Base-by-base conservation (phyloP, 192 early-diverging fungal genomes). In the Podila horticola region DNA sequence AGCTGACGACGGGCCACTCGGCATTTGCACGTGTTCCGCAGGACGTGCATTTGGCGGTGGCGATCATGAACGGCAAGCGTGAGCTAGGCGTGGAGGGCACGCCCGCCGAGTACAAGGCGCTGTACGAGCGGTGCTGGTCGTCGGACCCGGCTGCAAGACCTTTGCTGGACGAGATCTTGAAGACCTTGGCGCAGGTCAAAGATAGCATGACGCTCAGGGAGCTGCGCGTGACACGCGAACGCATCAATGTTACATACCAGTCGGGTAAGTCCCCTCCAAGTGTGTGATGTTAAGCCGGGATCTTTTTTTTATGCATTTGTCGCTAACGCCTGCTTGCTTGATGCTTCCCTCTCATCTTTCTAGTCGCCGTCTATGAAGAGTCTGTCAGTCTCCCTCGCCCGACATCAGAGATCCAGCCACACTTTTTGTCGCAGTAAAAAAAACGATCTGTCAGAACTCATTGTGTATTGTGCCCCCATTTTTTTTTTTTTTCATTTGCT, bases 61-160 rank as follows among this genome's bases (percentile, higher is more conserved):
- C 66, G 13, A 84, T 84, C 59, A 61, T 69, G 67, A 69, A 83
- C 22, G 79, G 82, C n/a, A 64, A 69, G 66, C 82, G 84, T 13
- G 84, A 85, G 48, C 5, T 66, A 3, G n/a, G 69, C 12, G 72
- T 85, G 22, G 67, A 70, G 1, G 75, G 69, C 1, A 85, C 84
- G 0, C 82, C 84, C 22, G 38, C 34, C 10, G 64, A 64, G n/a
- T 85, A 79, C 62, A 74, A 34, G 48, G 65, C 33, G 5, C 62
- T 85, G 13, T 83, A 79, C 51, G 69, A 85, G 62, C 38, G 63
- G 45, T 85, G 84, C 66, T 85, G 84, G 84, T 59, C 75, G 15
- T 51, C 45, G 24, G 66, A 72, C 48, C 74, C 79, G 9, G 68
- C 58, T 1, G 69, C 57, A 22, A 68, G 84, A 38, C 84, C 84